Conservation (phyloP, 768 basidiomycete species). For the Asterophora parasitica region DNA sequence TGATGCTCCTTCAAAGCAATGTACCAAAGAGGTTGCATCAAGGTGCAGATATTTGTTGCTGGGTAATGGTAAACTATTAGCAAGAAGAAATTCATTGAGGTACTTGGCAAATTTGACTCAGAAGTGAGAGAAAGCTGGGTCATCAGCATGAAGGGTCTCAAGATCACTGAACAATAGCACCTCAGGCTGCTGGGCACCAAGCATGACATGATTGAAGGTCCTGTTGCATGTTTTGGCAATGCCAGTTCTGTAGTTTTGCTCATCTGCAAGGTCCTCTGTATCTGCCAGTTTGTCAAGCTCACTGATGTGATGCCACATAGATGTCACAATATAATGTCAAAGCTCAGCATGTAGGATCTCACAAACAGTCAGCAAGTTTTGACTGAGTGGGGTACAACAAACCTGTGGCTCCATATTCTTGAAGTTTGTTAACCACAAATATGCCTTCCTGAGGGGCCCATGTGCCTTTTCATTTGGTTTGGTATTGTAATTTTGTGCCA, state of each 20-base stretch:
- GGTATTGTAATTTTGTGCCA: slow-evolving; percentile 25
- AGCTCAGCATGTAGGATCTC: too few species aligned
- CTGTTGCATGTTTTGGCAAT: too few species aligned
- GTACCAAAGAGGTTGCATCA: too few species aligned
- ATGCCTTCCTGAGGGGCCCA: slow-evolving; percentile 23
- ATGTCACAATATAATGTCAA: too few species aligned
- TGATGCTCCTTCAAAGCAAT: too few species aligned
- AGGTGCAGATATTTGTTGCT: too few species aligned
- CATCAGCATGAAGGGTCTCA: background rate
- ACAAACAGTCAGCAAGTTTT: too few species aligned
- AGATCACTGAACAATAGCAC: background rate
- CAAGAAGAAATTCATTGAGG: background rate
- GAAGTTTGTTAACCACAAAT: slow-evolving; percentile 25
- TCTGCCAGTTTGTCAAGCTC: background rate
- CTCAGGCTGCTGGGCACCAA: background rate
- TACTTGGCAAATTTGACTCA: background rate
- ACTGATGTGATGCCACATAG: background rate
- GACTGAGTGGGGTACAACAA: background rate
- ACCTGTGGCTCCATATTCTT: slow-evolving; percentile 29
- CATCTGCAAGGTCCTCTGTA: background rate
- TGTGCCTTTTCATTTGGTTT: slow-evolving; percentile 28
- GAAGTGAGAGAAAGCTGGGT: background rate
- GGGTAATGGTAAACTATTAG: too few species aligned
- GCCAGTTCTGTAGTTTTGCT: background rate
- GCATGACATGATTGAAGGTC: background rate